Conservation (phyloP, 2,329 filamentous ascomycete species). For the Zarea fungicola region DNA sequence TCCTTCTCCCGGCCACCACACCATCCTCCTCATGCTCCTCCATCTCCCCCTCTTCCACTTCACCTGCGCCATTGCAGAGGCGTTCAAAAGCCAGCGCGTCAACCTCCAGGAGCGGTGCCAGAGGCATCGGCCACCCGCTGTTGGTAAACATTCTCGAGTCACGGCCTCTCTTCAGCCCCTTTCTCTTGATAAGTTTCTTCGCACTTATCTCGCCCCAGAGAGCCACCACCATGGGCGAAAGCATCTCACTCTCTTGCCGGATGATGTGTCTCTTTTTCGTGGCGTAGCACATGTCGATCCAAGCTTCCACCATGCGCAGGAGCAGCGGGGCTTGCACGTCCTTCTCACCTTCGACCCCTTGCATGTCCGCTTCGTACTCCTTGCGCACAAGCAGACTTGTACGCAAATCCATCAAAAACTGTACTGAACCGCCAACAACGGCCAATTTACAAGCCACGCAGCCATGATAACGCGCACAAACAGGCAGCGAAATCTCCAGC, state of each 20-base stretch:
- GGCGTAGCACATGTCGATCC: constrained; percentile 6
- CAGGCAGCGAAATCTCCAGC: constrained; percentile 18
- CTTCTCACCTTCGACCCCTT: no score
- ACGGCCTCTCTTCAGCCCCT: no score
- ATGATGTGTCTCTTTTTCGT: not conserved
- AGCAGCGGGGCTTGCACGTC: constrained; percentile 28
- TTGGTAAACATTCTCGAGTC: not conserved
- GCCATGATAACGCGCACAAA: constrained; percentile 27
- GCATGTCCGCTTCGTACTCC: not conserved
- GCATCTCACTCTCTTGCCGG: constrained; percentile 2
- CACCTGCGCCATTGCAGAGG: no score
- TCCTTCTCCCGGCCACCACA: not conserved
- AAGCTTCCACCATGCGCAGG: constrained; percentile 36
- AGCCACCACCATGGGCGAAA: not conserved
- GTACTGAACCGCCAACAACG: constrained; percentile 38
- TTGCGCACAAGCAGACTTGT: constrained; percentile 37
- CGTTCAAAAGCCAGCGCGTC: no score
- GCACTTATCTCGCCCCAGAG: not conserved
- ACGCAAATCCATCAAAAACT: constrained; percentile 40
- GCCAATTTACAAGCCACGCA: constrained; percentile 52
- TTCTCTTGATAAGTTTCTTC: no score
- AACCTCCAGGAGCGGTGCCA: not conserved
- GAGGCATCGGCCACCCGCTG: not conserved
- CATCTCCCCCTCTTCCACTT: not conserved
- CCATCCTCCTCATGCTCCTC: not conserved